Conservation (phyloP, 2,329 filamentous ascomycete genomes). For the Ascocoryne sarcoides region DNA sequence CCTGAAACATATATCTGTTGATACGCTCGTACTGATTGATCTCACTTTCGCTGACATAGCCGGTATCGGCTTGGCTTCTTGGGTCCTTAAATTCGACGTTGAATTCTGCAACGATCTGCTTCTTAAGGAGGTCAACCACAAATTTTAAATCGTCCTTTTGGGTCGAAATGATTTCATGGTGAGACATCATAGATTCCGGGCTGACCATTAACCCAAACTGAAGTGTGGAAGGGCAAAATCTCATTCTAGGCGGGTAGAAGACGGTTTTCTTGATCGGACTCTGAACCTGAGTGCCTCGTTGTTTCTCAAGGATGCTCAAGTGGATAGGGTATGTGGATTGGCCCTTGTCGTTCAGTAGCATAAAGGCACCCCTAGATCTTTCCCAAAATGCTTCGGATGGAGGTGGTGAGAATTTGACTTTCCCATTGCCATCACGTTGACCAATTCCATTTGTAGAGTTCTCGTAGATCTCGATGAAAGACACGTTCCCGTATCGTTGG, state of each 20-base stretch:
- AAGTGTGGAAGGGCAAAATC: slow-evolving; percentile 37
- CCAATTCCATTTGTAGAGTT: slow-evolving; percentile 31
- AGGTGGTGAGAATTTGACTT: slow-evolving; percentile 50
- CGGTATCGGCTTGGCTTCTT: slow-evolving; percentile 4
- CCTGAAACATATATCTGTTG: slow-evolving; percentile 28
- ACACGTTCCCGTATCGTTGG: slow-evolving; percentile 41
- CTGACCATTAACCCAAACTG: slow-evolving; percentile 54
- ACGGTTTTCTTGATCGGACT: slow-evolving; percentile 28
- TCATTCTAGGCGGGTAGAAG: slow-evolving; percentile 31
- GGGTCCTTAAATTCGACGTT: slow-evolving; percentile 24
- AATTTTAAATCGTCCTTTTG: slow-evolving; percentile 26
- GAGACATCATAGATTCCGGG: slow-evolving; percentile 47
- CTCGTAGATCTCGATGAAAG: slow-evolving; percentile 44
- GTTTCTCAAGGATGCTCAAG: neutral
- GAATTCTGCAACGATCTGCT: slow-evolving; percentile 36
- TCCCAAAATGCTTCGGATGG: slow-evolving; percentile 44
- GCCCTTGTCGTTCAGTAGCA: neutral
- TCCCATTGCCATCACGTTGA: slow-evolving; percentile 33
- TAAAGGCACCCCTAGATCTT: neutral
- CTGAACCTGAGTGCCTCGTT: slow-evolving; percentile 12
- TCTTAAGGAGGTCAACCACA: slow-evolving; percentile 32
- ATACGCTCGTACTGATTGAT: slow-evolving; percentile 17
- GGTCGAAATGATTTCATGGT: slow-evolving; percentile 37
- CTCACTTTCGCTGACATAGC: neutral
- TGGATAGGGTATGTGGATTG: neutral